Base-by-base conservation (phyloP, 768 basidiomycete species). In the Lentinula lateritia region DNA sequence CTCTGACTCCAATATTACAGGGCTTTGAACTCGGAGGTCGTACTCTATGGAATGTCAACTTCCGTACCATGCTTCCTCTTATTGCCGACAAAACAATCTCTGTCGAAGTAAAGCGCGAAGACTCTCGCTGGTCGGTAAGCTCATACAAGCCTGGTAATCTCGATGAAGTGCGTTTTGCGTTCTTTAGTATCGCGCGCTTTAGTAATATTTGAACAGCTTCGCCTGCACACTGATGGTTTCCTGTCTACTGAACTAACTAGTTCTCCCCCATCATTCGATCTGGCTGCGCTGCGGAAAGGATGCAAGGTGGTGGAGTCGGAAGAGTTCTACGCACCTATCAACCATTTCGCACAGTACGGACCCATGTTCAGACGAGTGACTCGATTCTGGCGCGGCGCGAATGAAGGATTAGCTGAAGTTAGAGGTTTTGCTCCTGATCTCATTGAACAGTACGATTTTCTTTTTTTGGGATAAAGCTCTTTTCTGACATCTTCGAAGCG, bases 1-100 rank as follows among this genome's bases (percentile, higher is more conserved):
- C 18, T 28, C 34, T 38, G 41, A 54, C n/a, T 4, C 0, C 3
- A 6, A 10, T 48, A 16, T 15, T 13, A 20, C 35, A 72, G 72
- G 69, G 66, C 12, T 50, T 73, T 15, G 70, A 72, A 52, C 67
- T 66, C 41, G 72, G 72, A 45, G 52, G 42, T 9, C 38, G 38
- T 50, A 48, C 50, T 9, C 36, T 61, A 15, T 38, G 46, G 50
- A 52, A 61, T 36, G 59, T 61, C 39, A 53, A 61, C 13, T 61
- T 61, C 50, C 46, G 59, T 13, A 36, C 50, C 18, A 61, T 61
- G 48, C 42, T 61, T 41, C 50, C 59, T 38, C 48, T 61, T 1
- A 58, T 45, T n/a, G 36, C 57, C 12, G 57, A 58, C 10, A 58
- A 58, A 16, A 43, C 57, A 35, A 48, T 58, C 15, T 43, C 41